These are phyloP conservation scores for Gomphus bonarii DNA, from an alignment of 1,284 basidiomycete species.

Conservation along the genomic window DNA sequence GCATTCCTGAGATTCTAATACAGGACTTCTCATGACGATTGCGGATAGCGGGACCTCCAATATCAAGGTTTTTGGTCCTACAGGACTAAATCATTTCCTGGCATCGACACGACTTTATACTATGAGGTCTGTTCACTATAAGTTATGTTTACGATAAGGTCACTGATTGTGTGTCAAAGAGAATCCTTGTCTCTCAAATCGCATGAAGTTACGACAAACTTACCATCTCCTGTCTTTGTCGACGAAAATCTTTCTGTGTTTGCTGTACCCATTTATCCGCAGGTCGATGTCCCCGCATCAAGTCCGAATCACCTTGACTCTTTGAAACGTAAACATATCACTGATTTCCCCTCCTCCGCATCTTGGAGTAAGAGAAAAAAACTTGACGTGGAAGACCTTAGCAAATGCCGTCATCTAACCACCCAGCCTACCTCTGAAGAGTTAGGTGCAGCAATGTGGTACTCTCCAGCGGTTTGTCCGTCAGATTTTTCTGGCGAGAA, in stretches of 20 bases:
- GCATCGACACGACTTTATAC: conserved; percentile 60
- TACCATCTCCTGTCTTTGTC: conserved; percentile 34
- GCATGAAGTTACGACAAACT: conserved; percentile 32
- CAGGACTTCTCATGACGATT: conserved; percentile 75
- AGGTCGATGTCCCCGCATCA: neutral
- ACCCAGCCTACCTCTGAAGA: neutral
- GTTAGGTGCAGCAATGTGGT: neutral
- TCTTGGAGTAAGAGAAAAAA: neutral
- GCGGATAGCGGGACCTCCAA: conserved; percentile 58
- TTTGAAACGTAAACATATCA: conserved; percentile 12
- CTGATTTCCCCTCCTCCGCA: neutral
- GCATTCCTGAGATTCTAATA: conserved; percentile 13
- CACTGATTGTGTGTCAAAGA: conserved; percentile 23
- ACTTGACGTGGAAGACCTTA: neutral
- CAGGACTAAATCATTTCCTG: conserved; percentile 58
- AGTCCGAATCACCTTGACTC: neutral
- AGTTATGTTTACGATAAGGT: neutral
- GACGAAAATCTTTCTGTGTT: conserved; percentile 61
- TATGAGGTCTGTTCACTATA: conserved; percentile 34
- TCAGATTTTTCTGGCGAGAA: conserved; percentile 25
- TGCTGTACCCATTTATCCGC: conserved; percentile 42
- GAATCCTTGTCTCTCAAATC: conserved; percentile 37
- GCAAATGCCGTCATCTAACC: neutral
- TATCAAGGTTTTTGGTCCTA: conserved; percentile 62
- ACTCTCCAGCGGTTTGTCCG: conserved; percentile 27